A percentile compares a stretch with the other conserved stretches of the same genome.
Evolutionary conservation across 805 yeast genomes (phyloP).

Genomic region (Ogataea saltuana): DNA sequence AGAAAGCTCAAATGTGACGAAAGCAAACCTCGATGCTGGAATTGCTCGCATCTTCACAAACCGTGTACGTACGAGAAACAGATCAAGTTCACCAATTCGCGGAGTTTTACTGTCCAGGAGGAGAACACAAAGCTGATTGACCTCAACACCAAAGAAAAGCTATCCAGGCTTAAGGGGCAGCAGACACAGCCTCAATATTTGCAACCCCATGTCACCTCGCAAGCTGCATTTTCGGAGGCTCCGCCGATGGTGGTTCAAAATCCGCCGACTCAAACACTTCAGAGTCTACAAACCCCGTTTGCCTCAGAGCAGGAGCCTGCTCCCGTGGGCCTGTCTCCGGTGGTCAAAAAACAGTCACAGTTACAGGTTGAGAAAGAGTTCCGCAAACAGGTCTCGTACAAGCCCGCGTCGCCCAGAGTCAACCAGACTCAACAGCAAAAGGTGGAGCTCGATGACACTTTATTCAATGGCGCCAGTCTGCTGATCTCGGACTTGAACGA

Average conservation of each 20-base stretch:
- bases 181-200: not conserved
- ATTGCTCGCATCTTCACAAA: conserved; percentile 40
- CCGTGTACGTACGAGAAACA: conserved; percentile 39
- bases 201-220: not conserved
- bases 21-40: conserved; percentile 41
- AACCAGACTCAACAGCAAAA: conserved; percentile 14
- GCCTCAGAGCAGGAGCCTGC: too few relatives aligned
- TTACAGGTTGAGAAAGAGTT: conserved; percentile 15
- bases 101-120: conserved; percentile 30
- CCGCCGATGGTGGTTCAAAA: conserved; percentile 30
- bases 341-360: not conserved
- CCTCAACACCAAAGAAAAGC: conserved; percentile 18
- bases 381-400: conserved; percentile 16
- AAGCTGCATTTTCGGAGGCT: conserved; percentile 6
- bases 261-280: conserved; percentile 14
- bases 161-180: conserved; percentile 1
- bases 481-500: conserved; percentile 39
- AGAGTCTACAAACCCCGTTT: too few relatives aligned
- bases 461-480: conserved; percentile 38
- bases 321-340: too few relatives aligned
- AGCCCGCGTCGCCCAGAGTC: conserved; percentile 12
- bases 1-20: conserved; percentile 46
- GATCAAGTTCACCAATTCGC: conserved; percentile 35
- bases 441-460: conserved; percentile 32
- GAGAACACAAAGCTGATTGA: conserved; percentile 16